Percentiles rank a stretch among this genome's conserved stretches.
These are phyloP conservation scores for Ascobolus immersus DNA, from an alignment of 495 filamentous ascomycete genomes.

Conservation along the genomic window DNA sequence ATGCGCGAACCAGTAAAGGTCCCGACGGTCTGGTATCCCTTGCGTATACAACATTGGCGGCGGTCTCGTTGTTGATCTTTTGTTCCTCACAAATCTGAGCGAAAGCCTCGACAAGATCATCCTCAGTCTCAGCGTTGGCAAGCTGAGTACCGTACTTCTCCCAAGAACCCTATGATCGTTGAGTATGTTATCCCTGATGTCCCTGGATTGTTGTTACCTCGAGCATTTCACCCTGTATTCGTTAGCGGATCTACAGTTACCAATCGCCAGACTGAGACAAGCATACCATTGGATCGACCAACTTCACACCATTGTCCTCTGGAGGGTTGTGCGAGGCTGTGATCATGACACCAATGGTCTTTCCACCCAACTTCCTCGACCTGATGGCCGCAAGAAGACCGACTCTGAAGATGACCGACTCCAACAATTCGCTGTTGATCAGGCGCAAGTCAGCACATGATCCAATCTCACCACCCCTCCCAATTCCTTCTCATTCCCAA, in stretches of 20 bases:
- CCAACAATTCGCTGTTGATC: constrained; percentile 40
- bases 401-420: constrained; percentile 74
- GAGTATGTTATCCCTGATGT: constrained; percentile 1
- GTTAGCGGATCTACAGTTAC: not conserved
- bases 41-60: constrained; percentile 64
- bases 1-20: constrained; percentile 48
- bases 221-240: constrained; percentile 67
- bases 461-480: not conserved
- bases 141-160: constrained; percentile 65
- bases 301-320: constrained; percentile 91
- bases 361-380: constrained; percentile 62
- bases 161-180: constrained; percentile 35
- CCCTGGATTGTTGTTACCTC: constrained; percentile 28
- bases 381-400: constrained; percentile 75
- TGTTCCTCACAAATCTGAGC: constrained; percentile 41
- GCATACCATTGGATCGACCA: constrained; percentile 76
- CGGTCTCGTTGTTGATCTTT: constrained; percentile 42
- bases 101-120: constrained; percentile 49
- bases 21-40: constrained; percentile 85
- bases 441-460: not conserved
- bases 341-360: constrained; percentile 94
- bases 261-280: not conserved
- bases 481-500: not conserved
- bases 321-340: constrained; percentile 96
- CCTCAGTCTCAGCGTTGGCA: constrained; percentile 54